Percentiles rank a stretch among this genome's conserved stretches.
Evolutionary conservation across 768 basidiomycete genomes (phyloP).

Genomic region (Boletus rubroflammeus): DNA sequence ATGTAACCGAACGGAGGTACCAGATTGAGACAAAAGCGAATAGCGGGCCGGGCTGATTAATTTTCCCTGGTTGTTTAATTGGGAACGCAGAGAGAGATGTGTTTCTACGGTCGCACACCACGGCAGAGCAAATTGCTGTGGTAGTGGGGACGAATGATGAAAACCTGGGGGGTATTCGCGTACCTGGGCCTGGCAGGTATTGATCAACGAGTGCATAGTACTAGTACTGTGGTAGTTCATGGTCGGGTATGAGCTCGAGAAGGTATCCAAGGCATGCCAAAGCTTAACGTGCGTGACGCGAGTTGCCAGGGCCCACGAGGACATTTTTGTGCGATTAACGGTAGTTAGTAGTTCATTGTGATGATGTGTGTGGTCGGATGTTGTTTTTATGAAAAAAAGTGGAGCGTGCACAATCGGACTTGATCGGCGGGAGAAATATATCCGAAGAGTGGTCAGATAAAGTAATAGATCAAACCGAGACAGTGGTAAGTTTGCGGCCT

Average conservation of each 20-base stretch:
- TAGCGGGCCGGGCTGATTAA: conserved; percentile 4
- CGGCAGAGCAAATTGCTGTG: background rate
- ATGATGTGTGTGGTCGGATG: conserved; percentile 3
- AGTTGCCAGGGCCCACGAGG: background rate
- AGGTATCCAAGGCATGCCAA: background rate
- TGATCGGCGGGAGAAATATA: conserved; percentile 33
- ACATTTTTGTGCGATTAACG: conserved; percentile 5
- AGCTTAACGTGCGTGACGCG: background rate
- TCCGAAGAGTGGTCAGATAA: conserved; percentile 26
- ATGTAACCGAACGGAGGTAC: conserved; percentile 26
- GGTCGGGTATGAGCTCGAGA: background rate
- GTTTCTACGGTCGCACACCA: background rate
- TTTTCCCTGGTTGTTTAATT: conserved; percentile 2
- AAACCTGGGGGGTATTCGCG: conserved; percentile 2
- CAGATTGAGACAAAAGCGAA: conserved; percentile 17
- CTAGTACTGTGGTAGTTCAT: no score
- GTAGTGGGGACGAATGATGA: conserved; percentile 1
- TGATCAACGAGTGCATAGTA: background rate
- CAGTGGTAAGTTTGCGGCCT: conserved; percentile 28
- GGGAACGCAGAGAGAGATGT: background rate
- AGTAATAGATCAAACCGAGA: conserved; percentile 30
- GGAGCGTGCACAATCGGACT: conserved; percentile 28
- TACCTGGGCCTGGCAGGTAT: conserved; percentile 10
- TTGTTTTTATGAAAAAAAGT: conserved; percentile 1
- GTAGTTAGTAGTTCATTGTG: conserved; percentile 16